Evolutionary conservation across 2,329 filamentous ascomycete genomes (phyloP).

Genomic region (Paracoccidioides brasiliensis): DNA sequence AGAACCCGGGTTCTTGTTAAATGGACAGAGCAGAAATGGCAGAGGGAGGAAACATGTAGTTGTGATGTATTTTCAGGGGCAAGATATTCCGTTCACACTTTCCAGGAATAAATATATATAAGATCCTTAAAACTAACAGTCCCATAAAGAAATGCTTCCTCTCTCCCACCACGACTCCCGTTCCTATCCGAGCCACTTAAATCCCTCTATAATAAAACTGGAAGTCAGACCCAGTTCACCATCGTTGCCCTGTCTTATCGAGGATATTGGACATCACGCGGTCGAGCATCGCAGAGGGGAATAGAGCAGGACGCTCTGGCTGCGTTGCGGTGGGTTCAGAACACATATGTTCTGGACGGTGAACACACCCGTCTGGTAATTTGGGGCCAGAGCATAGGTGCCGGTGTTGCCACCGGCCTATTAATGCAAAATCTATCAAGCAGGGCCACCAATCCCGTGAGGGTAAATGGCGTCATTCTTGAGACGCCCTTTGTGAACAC

Average conservation of each 20-base stretch:
- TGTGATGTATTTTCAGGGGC: constrained; percentile 39
- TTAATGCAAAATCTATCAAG: constrained; percentile 33
- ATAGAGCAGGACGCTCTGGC: constrained; percentile 57
- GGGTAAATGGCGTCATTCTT: constrained; percentile 45
- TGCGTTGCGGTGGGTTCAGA: constrained; percentile 48
- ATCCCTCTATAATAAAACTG: not conserved
- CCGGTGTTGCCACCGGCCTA: constrained; percentile 55
- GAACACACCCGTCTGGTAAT: constrained; percentile 5
- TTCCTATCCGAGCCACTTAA: constrained; percentile 35
- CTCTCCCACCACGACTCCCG: constrained; percentile 36
- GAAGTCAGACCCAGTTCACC: constrained; percentile 10
- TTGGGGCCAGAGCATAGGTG: constrained; percentile 33
- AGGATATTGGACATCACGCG: constrained; percentile 66
- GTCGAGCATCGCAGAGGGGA: constrained; percentile 55
- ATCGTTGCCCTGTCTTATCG: constrained; percentile 46
- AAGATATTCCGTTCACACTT: constrained; percentile 4
- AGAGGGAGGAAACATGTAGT: constrained; percentile 20
- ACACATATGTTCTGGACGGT: constrained; percentile 20
- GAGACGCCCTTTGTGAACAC: constrained; percentile 67
- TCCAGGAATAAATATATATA: not conserved
- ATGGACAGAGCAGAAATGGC: not conserved
- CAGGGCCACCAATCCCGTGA: constrained; percentile 18
- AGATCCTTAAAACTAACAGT: not conserved
- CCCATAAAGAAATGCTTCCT: constrained; percentile 24
- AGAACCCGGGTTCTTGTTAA: not conserved